Evolutionary conservation across 1,284 basidiomycete species (phyloP).

Genomic region (Pseudomicrostroma phylloplanum): DNA sequence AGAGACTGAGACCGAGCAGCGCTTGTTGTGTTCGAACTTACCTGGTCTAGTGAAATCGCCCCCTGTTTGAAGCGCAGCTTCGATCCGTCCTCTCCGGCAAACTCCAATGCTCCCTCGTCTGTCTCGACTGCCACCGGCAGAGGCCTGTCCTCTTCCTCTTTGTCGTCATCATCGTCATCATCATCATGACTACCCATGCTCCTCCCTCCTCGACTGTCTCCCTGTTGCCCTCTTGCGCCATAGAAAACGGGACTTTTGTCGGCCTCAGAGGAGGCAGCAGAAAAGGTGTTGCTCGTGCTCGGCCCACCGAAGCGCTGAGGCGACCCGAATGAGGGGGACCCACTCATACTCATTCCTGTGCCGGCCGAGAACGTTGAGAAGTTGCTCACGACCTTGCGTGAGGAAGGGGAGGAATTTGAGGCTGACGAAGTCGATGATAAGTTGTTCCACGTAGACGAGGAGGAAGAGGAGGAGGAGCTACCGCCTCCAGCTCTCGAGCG

Average conservation of each 20-base stretch:
- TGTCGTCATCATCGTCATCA: slow-evolving; percentile 29
- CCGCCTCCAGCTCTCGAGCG: background rate
- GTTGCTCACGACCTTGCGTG: slow-evolving; percentile 34
- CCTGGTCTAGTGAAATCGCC: slow-evolving; percentile 44
- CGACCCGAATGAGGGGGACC: background rate
- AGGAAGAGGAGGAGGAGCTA: background rate
- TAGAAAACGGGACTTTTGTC: background rate
- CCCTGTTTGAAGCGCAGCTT: slow-evolving; percentile 40
- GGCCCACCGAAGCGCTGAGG: slow-evolving; percentile 3
- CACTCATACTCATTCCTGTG: background rate
- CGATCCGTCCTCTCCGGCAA: slow-evolving; percentile 47
- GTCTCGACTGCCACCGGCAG: slow-evolving; percentile 23
- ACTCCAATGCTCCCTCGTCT: slow-evolving; percentile 33
- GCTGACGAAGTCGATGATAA: background rate
- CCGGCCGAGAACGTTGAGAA: slow-evolving; percentile 19
- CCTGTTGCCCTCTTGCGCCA: background rate
- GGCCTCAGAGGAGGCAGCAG: too few species aligned
- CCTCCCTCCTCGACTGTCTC: background rate
- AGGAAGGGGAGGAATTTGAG: slow-evolving; percentile 3
- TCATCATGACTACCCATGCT: slow-evolving; percentile 33
- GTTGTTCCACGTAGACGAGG: background rate
- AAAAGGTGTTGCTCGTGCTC: slow-evolving; percentile 1
- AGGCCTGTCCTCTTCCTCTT: slow-evolving; percentile 16
- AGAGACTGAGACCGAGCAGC: slow-evolving; percentile 1
- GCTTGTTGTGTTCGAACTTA: slow-evolving; percentile 14